Evolutionary conservation across 306 rosid species (phyloP), one percentile per base, ranked within the genome.

Genomic region (Benincasa hispida): DNA sequence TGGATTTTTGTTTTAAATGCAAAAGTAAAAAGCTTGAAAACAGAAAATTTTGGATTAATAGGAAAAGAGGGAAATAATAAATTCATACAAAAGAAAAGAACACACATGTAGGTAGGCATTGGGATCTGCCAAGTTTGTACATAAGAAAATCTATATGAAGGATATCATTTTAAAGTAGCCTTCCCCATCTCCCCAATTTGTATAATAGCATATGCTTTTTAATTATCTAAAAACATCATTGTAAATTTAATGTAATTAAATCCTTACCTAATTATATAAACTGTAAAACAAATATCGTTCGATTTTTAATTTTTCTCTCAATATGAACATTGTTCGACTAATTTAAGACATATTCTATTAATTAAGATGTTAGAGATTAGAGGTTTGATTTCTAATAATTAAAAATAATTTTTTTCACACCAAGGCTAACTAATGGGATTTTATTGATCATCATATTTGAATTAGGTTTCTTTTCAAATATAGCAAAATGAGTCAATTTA

Each of bases 121-220:
- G 74, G 74, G 54, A 67, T 67, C 53, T 42, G 53, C 74, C 17
- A 67, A 67, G 28, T 67, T 39, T 67, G 74, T 41, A 37, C 53
- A 67, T 15, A 22, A 67, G 51, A 66, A 66, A n/a, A 39, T 66
- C 73, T 19, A 35, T 66, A 66, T 21, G 74, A 21, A 39, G 53
- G 30, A 21, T 10, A 8, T 67, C 27, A 34, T 35, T 19, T 22
- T 7, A 67, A 67, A 67, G 74, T 11, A 39, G 53, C 21, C 48
- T 67, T 67, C 53, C 32, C 32, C 37, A 37, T 66, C 50, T 65
- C 2, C 42, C 69, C 12, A 22, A 30, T 32, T 65, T 66, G 12
- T 39, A n/a, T 35, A 32, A 32, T 45, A 45, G 5, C 53, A 39
- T 39, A 1, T 67, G 32, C 4, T 21, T 67, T 39, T n/a, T 34